These are phyloP conservation scores for Lichtheimia hyalospora DNA, from an alignment of 371 early-diverging fungal genomes.

Conservation along the genomic window DNA sequence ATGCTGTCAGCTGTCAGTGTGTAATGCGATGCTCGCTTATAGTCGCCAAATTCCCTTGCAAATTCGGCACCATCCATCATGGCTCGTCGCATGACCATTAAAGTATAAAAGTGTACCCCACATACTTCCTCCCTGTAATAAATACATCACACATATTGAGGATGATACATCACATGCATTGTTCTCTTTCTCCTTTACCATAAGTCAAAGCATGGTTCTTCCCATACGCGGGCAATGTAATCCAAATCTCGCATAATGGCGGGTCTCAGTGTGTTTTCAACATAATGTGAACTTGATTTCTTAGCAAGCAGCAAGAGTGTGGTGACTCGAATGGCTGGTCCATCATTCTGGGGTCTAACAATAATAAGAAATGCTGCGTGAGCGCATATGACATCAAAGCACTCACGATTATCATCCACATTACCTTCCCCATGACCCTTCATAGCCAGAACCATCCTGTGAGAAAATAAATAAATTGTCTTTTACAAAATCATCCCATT, in stretches of 20 bases:
- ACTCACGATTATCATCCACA: too few relatives aligned
- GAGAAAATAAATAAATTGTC: not conserved
- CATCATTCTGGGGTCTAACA: constrained; percentile 77
- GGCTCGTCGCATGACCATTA: constrained; percentile 63
- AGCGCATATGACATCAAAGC: too few relatives aligned
- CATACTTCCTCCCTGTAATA: constrained; percentile 64
- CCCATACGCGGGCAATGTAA: constrained; percentile 53
- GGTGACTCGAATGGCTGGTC: constrained; percentile 74
- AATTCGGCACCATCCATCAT: constrained; percentile 22
- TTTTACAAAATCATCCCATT: not conserved
- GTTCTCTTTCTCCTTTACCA: constrained; percentile 22
- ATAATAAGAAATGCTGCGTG: too few relatives aligned
- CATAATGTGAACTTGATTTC: constrained; percentile 19
- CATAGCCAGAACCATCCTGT: constrained; percentile 52
- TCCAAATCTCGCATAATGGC: constrained; percentile 56
- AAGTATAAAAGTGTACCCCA: constrained; percentile 70
- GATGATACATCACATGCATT: not conserved
- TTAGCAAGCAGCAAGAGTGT: constrained; percentile 51
- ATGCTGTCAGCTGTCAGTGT: constrained; percentile 19
- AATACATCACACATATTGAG: not conserved
- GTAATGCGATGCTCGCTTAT: constrained; percentile 3
- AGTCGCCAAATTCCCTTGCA: constrained; percentile 12
- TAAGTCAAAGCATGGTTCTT: constrained; percentile 48
- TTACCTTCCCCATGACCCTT: constrained; percentile 59
- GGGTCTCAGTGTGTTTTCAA: constrained; percentile 13